These are phyloP conservation scores for Leccinellum albellum DNA, from an alignment of 768 basidiomycete species.

Conservation along the genomic window DNA sequence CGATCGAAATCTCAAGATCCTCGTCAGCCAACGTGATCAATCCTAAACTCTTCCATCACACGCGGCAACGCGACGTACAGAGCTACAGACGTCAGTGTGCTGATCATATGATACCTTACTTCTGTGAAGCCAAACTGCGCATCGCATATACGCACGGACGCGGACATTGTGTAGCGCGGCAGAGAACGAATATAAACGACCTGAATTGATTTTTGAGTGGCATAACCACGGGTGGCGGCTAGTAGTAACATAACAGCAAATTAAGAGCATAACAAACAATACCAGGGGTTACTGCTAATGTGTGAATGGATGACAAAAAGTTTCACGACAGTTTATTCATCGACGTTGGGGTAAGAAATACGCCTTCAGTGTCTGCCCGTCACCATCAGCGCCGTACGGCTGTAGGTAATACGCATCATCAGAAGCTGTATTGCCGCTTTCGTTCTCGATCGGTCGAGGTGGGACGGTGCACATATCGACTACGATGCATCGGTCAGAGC, in stretches of 20 bases:
- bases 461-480: conserved; percentile 71
- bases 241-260: not conserved
- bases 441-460: conserved; percentile 70
- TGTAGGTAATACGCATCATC: conserved; percentile 60
- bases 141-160: not conserved
- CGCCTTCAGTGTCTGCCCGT: conserved; percentile 26
- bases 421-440: conserved; percentile 68
- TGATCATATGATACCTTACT: conserved; percentile 71
- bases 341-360: conserved; percentile 28
- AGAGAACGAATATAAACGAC: not conserved
- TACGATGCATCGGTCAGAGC: conserved; percentile 20
- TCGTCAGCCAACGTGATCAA: conserved; percentile 62
- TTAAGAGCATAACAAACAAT: not conserved
- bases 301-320: not conserved
- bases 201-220: too few relatives aligned
- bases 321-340: not conserved
- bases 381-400: conserved; percentile 39
- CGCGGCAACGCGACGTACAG: conserved; percentile 64
- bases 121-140: conserved; percentile 48
- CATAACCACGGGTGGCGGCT: too few relatives aligned
- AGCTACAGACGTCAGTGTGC: conserved; percentile 77
- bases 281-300: not conserved
- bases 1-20: conserved; percentile 82
- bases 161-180: too few relatives aligned
- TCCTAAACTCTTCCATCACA: conserved; percentile 57